Evolutionary conservation across 2,329 filamentous ascomycete genomes (phyloP), one percentile per base, ranked within the genome.

Genomic region (Exophiala phaeomuriformis): DNA sequence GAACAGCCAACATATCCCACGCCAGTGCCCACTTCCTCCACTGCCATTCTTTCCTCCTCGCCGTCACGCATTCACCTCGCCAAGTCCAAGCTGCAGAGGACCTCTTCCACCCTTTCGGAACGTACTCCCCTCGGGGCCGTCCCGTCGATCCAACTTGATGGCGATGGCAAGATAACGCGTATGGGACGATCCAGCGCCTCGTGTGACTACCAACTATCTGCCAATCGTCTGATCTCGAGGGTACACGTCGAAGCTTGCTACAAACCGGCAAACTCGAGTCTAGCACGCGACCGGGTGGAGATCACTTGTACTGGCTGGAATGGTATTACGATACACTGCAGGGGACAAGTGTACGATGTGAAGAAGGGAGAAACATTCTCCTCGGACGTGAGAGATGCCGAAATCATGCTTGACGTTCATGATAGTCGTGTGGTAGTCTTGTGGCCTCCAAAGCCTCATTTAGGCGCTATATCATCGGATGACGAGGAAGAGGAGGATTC

Each of bases 291-390:
- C 68, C 85, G 83, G 69, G 81, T 98, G 44, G 88, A 95, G 70
- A 86, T 98, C 64, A 79, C 88, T 65, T 98, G 93, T 75, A 81
- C 86, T 65, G 93, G 93, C 27, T 97, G 91, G 91, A 98, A 98
- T 69, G 93, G 93, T 10, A 77, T 93, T 61, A 95, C 89, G 74
- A 73, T 98, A 62, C 90, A 95, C 72, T 96, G 89, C 74, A 86
- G 91, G 71, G 89, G 89, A 52, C 83, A 85, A 61, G 86, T 88
- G 2, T 91, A 88, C 76, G 88, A 95, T 61, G 72, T 98, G 64
- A 78, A 77, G 60, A 96, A 95, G 73, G 89, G 87, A 12, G 90
- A 95, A 67, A 86, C 82, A 47, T 97, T 96, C 70, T 86, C 84
- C 44, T 95, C 90, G 53, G 88, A 95, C 71, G 90, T 90, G 31